A percentile compares a stretch with the other conserved stretches of the same genome.
Evolutionary conservation across 2,329 filamentous ascomycete species (phyloP).

Genomic region (Ophiosphaerella herpotricha): DNA sequence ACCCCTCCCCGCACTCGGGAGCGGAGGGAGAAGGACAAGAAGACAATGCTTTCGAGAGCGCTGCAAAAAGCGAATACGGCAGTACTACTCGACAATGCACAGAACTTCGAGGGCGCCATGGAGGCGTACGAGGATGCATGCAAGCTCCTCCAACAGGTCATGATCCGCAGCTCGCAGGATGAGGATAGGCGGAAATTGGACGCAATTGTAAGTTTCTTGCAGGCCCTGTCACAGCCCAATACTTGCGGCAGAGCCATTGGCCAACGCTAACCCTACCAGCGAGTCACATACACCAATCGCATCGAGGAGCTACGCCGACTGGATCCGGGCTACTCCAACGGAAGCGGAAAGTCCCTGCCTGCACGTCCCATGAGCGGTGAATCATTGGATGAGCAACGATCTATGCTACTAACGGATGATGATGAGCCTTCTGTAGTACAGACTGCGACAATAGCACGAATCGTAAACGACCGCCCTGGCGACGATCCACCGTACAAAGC

Average conservation of each 20-base stretch:
- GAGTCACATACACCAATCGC: constrained; percentile 85
- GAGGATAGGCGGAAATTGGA: constrained; percentile 91
- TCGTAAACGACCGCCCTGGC: constrained; percentile 51
- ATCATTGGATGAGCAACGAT: constrained; percentile 49
- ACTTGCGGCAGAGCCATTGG: neutral
- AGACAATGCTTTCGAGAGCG: constrained; percentile 95
- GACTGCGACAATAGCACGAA: constrained; percentile 59
- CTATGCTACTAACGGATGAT: constrained; percentile 43
- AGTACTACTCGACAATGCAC: constrained; percentile 92
- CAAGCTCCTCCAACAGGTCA: constrained; percentile 82
- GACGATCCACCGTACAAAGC: constrained; percentile 23
- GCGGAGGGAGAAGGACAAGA: constrained; percentile 63
- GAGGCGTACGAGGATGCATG: constrained; percentile 92
- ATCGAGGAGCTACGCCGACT: constrained; percentile 85
- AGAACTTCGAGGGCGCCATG: constrained; percentile 90
- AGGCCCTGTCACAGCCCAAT: too few relatives aligned
- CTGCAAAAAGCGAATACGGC: constrained; percentile 95
- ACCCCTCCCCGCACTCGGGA: constrained; percentile 48
- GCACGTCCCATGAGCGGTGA: constrained; percentile 68
- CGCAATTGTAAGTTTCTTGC: constrained; percentile 73
- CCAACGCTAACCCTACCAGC: constrained; percentile 55
- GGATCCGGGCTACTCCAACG: constrained; percentile 57
- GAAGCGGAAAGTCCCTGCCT: constrained; percentile 74
- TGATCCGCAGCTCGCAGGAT: constrained; percentile 79
- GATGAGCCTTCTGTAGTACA: constrained; percentile 52